Conservation (phyloP, 2,329 filamentous ascomycete species). For the Calonectria montana region DNA sequence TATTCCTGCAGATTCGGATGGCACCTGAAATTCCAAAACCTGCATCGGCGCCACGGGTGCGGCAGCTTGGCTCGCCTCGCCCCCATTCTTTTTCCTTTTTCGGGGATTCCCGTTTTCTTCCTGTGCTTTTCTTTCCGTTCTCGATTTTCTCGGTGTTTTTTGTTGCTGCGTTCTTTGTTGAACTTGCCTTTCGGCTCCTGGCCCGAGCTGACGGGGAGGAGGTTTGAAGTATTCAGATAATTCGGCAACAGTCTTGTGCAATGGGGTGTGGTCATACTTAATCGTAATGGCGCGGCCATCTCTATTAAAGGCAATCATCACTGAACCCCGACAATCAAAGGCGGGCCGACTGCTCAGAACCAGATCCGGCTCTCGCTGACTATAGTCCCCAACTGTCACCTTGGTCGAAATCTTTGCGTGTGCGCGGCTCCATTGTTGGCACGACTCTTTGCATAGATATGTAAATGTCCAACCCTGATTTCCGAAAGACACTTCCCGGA, state of each 20-base stretch:
- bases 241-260: constrained; percentile 67
- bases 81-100: constrained; percentile 45
- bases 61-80: constrained; percentile 30
- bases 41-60: neutral
- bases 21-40: constrained; percentile 21
- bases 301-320: constrained; percentile 62
- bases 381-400: constrained; percentile 61
- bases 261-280: constrained; percentile 66
- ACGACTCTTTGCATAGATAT: constrained; percentile 65
- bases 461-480: constrained; percentile 65
- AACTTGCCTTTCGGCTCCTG: constrained; percentile 39
- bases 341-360: constrained; percentile 63
- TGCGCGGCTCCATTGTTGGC: constrained; percentile 62
- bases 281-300: constrained; percentile 60
- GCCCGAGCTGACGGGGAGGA: constrained; percentile 50
- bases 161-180: constrained; percentile 28
- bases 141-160: constrained; percentile 43
- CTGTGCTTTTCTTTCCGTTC: constrained; percentile 44
- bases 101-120: constrained; percentile 40
- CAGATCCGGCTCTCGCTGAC: constrained; percentile 58
- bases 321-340: constrained; percentile 67
- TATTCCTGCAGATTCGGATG: constrained; percentile 21
- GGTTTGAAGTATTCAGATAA: constrained; percentile 61
- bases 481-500: constrained; percentile 56
- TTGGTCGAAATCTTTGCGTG: constrained; percentile 55